Conservation (phyloP, 495 filamentous ascomycete species). For the Tirmania nivea region DNA sequence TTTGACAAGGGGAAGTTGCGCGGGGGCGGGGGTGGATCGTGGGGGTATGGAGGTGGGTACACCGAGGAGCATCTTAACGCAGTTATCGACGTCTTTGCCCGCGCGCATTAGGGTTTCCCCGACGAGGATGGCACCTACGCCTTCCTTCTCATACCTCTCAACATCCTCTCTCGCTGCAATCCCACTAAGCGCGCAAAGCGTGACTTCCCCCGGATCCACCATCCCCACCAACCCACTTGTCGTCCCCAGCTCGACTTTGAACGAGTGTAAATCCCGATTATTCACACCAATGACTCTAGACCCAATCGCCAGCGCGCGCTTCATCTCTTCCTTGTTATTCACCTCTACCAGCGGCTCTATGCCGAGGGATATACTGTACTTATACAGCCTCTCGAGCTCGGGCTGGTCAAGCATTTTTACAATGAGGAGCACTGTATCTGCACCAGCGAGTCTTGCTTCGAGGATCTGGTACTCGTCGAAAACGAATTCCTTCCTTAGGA, state of each 20-base stretch:
- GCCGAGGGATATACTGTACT: slow-evolving; percentile 69
- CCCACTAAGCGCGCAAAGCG: slow-evolving; percentile 84
- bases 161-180: slow-evolving; percentile 86
- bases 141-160: slow-evolving; percentile 62
- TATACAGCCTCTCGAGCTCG: slow-evolving; percentile 57
- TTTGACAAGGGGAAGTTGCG: slow-evolving; percentile 43
- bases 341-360: slow-evolving; percentile 99
- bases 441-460: slow-evolving; percentile 78
- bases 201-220: slow-evolving; percentile 54
- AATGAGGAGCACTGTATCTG: slow-evolving; percentile 87
- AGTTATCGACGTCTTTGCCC: slow-evolving; percentile 42
- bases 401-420: slow-evolving; percentile 86
- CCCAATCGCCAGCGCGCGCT: slow-evolving; percentile 62
- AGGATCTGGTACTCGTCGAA: slow-evolving; percentile 98
- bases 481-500: slow-evolving; percentile 90
- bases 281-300: slow-evolving; percentile 95
- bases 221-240: slow-evolving; percentile 75
- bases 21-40: slow-evolving; percentile 16
- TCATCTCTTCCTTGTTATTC: slow-evolving; percentile 84
- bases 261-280: slow-evolving; percentile 85
- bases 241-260: slow-evolving; percentile 88
- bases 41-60: slow-evolving; percentile 15
- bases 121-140: slow-evolving; percentile 80
- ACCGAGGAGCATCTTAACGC: slow-evolving; percentile 62
- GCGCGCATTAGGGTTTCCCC: slow-evolving; percentile 94